Conservation (phyloP, 257 asterid species). For the Cruciata laevipes region DNA sequence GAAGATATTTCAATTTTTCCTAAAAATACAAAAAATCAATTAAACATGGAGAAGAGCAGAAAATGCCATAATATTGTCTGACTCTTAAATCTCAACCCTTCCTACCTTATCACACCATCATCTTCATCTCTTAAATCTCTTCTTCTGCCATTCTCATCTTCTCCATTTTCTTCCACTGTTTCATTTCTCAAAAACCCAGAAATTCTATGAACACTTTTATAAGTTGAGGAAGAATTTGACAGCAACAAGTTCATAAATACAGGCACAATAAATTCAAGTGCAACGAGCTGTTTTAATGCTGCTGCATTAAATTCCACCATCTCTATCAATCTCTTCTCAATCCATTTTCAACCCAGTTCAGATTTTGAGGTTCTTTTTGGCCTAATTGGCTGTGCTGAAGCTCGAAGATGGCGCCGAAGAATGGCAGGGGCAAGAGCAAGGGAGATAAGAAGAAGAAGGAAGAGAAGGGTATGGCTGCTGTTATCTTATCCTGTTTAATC, state of each 20-base stretch:
- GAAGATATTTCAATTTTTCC: neutral
- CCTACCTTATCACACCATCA: constrained; percentile 73
- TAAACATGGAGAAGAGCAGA: constrained; percentile 23
- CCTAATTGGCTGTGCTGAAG: neutral
- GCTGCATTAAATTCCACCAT: constrained; percentile 4
- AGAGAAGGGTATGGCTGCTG: constrained; percentile 52
- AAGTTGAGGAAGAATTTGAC: neutral
- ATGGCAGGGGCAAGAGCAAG: constrained; percentile 74
- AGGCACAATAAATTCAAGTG: neutral
- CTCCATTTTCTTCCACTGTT: constrained; percentile 20
- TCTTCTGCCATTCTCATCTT: constrained; percentile 15
- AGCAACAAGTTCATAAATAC: neutral
- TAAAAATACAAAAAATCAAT: neutral
- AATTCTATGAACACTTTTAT: neutral
- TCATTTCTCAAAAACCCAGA: neutral
- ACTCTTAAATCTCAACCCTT: constrained; percentile 89
- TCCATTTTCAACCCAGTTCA: neutral
- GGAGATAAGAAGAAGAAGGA: constrained; percentile 96
- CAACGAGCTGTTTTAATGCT: neutral
- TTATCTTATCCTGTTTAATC: neutral
- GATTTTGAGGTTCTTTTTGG: neutral
- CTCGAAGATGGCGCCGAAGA: constrained; percentile 78
- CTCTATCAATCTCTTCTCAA: neutral
- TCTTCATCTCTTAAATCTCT: constrained; percentile 10
- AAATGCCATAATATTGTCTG: constrained; percentile 60